Evolutionary conservation across 768 basidiomycete genomes (phyloP).

Genomic region (Mrakia frigida): DNA sequence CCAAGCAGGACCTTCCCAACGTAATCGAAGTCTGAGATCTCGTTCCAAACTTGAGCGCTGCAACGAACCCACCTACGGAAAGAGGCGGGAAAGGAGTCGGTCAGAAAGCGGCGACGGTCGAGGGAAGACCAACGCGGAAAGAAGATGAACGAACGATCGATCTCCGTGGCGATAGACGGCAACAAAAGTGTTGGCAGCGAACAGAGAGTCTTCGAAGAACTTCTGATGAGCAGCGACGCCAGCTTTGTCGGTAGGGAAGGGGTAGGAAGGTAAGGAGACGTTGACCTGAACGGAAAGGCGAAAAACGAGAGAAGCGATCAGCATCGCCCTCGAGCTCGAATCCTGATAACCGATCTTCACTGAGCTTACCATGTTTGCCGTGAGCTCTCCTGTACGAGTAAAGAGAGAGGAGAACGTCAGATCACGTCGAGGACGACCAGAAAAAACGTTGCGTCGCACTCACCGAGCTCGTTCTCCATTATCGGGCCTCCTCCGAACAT

Average conservation of each 20-base stretch:
- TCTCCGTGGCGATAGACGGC: slow-evolving; percentile 11
- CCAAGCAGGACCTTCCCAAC: slow-evolving; percentile 9
- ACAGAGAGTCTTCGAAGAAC: slow-evolving; percentile 15
- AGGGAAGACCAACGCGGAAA: neutral
- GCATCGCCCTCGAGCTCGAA: neutral
- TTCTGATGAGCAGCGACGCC: neutral
- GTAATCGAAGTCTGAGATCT: slow-evolving; percentile 27
- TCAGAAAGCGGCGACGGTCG: neutral
- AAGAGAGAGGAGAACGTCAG: neutral
- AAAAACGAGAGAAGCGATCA: neutral
- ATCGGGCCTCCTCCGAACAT: slow-evolving; percentile 14
- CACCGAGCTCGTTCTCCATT: slow-evolving; percentile 31
- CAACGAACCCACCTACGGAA: slow-evolving; percentile 15
- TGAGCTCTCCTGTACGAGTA: slow-evolving; percentile 2
- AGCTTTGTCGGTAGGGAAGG: neutral
- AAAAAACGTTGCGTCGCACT: slow-evolving; percentile 2
- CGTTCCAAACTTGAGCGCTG: slow-evolving; percentile 30
- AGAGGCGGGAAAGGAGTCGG: no score
- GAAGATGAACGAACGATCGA: slow-evolving; percentile 15
- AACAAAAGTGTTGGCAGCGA: slow-evolving; percentile 19
- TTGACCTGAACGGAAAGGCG: slow-evolving; percentile 1
- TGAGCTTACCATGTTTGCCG: slow-evolving; percentile 17
- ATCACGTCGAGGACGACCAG: neutral
- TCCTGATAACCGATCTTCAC: neutral
- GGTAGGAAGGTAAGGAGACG: neutral